Evolutionary conservation across 2,329 filamentous ascomycete genomes (phyloP).

Genomic region (Fusarium austroafricanum): DNA sequence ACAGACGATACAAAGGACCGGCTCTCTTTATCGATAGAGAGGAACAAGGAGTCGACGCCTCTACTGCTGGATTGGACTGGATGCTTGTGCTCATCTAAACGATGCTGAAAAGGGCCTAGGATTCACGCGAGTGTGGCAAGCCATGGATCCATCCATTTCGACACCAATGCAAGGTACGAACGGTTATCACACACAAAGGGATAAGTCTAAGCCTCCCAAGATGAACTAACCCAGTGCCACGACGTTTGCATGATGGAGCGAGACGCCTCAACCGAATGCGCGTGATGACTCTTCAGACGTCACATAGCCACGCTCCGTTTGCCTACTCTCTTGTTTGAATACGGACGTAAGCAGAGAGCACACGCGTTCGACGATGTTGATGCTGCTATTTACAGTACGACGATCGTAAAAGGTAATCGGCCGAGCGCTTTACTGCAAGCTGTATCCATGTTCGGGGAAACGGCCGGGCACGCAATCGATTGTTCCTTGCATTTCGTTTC

Average conservation of each 20-base stretch:
- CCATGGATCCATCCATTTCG: not conserved
- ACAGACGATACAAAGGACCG: constrained; percentile 17
- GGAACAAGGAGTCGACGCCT: not conserved
- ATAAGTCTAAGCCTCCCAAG: constrained; percentile 7
- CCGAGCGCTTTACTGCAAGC: constrained; percentile 25
- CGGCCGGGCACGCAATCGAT: constrained; percentile 33
- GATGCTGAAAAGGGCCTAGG: constrained; percentile 29
- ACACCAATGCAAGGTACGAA: constrained; percentile 43
- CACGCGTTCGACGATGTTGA: constrained; percentile 18
- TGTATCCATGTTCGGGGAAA: constrained; percentile 26
- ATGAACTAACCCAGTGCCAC: constrained; percentile 3
- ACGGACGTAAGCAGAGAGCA: constrained; percentile 7
- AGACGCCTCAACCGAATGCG: constrained; percentile 32
- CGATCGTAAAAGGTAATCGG: constrained; percentile 27
- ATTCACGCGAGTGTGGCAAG: constrained; percentile 30
- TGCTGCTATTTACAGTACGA: constrained; percentile 28
- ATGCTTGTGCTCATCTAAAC: constrained; percentile 32
- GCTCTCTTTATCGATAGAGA: constrained; percentile 31
- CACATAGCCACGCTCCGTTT: constrained; percentile 14
- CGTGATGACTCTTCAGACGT: constrained; percentile 15
- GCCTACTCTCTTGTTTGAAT: not conserved
- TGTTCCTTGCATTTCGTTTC: constrained; percentile 35
- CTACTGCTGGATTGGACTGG: constrained; percentile 31
- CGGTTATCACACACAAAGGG: constrained; percentile 33
- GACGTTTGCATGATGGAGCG: constrained; percentile 32